Percentiles rank a stretch among this genome's conserved stretches.
These are phyloP conservation scores for Colletotrichum sp. DNA, from an alignment of 2,329 filamentous ascomycete species.

Conservation along the genomic window DNA sequence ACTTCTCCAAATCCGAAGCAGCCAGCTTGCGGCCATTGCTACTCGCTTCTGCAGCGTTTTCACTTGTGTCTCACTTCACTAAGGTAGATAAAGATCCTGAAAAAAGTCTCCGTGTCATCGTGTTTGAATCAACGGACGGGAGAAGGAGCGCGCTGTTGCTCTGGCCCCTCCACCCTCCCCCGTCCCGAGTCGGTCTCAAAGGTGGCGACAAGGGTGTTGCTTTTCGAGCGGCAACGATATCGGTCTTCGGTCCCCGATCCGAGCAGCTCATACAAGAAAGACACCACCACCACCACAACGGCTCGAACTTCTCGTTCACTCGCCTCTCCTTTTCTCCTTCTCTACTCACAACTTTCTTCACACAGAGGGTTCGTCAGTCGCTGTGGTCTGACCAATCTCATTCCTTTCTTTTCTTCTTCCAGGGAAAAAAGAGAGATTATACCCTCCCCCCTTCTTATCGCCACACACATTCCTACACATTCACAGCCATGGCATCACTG, in stretches of 20 bases:
- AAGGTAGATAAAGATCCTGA: neutral
- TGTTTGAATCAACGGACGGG: neutral
- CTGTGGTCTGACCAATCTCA: neutral
- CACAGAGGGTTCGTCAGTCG: neutral
- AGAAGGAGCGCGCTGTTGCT: neutral
- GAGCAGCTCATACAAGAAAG: constrained; percentile 3
- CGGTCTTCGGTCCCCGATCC: constrained; percentile 14
- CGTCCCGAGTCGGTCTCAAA: neutral
- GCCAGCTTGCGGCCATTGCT: neutral
- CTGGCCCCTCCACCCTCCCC: neutral
- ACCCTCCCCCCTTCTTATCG: neutral
- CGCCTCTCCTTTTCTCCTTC: neutral
- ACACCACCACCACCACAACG: neutral
- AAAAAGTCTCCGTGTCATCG: neutral
- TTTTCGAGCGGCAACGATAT: constrained; percentile 14
- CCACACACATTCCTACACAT: neutral
- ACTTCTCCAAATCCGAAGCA: neutral
- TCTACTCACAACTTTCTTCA: neutral
- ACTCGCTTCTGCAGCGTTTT: neutral
- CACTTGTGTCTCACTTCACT: neutral
- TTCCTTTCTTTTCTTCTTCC: neutral
- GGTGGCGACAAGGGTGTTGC: constrained; percentile 18
- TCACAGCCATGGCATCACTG: constrained; percentile 19
- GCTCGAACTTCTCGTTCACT: neutral
- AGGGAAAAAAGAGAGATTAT: neutral